A percentile compares a stretch with the other conserved stretches of the same genome.
phyloP scores from a whole-genome alignment of 257 asterid genomes.

The Fraxinus anomala region DNA sequence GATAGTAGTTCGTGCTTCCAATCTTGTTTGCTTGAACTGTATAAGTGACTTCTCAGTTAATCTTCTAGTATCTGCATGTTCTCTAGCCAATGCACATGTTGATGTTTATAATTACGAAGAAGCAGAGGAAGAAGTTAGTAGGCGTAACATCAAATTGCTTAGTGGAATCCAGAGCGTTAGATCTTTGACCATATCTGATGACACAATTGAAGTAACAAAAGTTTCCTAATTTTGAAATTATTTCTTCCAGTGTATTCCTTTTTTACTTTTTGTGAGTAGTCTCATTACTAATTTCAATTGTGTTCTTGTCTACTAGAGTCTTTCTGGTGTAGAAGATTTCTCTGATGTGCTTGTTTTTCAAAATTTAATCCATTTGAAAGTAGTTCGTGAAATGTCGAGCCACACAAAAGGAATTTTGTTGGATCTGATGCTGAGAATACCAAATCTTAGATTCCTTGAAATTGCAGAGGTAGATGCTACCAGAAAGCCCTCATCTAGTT shows the following conservation, averaged over 20 bases:
- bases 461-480: neutral
- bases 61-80: neutral
- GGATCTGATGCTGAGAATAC: neutral
- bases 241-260: neutral
- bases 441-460: neutral
- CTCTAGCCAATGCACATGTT: neutral
- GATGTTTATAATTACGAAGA: neutral
- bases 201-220: neutral
- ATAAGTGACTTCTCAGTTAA: neutral
- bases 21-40: neutral
- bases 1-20: neutral
- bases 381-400: neutral
- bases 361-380: neutral
- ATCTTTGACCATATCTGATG: neutral
- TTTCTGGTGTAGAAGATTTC: neutral
- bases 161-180: neutral
- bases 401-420: neutral
- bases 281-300: slow-evolving; percentile 1
- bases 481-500: neutral
- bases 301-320: neutral
- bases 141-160: neutral
- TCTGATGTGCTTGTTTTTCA: neutral
- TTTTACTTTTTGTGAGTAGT: neutral
- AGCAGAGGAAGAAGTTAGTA: neutral
- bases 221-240: neutral